Evolutionary conservation across 768 basidiomycete species (phyloP), one percentile per base, ranked within the genome.

Genomic region (Plicaturopsis crispa): DNA sequence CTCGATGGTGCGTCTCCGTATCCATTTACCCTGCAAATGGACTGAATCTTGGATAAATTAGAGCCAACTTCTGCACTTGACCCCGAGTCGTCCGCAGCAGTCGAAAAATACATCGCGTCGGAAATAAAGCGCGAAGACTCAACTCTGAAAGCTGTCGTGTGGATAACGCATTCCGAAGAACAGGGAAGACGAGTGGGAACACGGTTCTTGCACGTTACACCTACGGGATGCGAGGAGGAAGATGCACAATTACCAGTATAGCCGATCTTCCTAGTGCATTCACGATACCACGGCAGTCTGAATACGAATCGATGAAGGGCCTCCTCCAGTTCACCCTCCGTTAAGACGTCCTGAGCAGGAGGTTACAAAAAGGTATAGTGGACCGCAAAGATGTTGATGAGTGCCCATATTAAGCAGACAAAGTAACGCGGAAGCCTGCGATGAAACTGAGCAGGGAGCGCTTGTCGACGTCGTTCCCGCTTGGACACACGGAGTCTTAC

Each of bases 1-100:
- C 66, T 82, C 30, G 91, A 85, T 52, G 91, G 90, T 87, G 30
- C 34, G 73, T 62, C 12, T 26, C 32, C 20, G 38, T 26, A 33
- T 13, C 35, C 14, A 26, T 22, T 23, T 42, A 24, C 24, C 13
- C 22, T 22, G 11, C 20, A 31, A 16, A 36, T 24, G 10, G 31
- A 20, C 17, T 33, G 17, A 37, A 31, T 5, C 20, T 37, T 30
- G 33, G 6, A 11, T 19, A 6, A 19, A 31, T 5, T 46, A 93
- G 91, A 94, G 57, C 91, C 91, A 2, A 93, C 91, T 0, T 90
- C 86, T 6, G 91, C 91, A 0, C 66, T 94, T 39, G 91, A 94
- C 56, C 64, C 75, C 12, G 70, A 71, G 22, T 73, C 81, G 1
- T 80, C 80, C 11, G 49, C 63, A 11, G 57, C 67, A 20, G 84